Base-by-base conservation (phyloP, 2,329 filamentous ascomycete genomes). In the Salinomyces thailandicus region DNA sequence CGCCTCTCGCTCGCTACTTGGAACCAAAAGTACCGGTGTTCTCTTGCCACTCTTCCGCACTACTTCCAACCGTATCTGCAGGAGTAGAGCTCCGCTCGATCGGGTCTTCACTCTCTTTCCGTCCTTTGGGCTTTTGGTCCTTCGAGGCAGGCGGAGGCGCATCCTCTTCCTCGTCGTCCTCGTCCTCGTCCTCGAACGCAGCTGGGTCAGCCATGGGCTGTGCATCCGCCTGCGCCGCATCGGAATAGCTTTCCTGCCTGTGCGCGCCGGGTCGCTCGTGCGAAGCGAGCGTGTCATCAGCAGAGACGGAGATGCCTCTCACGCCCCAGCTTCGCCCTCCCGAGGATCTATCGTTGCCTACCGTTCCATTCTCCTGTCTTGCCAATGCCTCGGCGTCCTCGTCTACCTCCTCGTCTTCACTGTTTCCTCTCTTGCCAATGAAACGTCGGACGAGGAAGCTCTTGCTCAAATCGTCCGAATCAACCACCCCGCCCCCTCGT, bases 361-460 rank as follows among this genome's bases (percentile, higher is more conserved):
- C 41, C 13, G 46, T 51, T 7, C 57, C 56, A 28, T 46, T 52
- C 33, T 59, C 58, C 40, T 55, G 49, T 18, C 48, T 39, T n/a
- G 46, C 65, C 16, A 74, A 55, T 15, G 66, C 68, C 2, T 68
- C 70, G 1, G 62, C 63, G 50, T 80, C 76, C 39, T 79, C 76
- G 13, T 75, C 67, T 35, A 64, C 69, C 2, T 69, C 68, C n/a
- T 66, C 62, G n/a, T 63, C 56, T 36, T 64, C 49, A 18, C 45
- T 41, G 17, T 58, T 62, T 46, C 62, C 46, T 16, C 45, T 48
- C 20, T 63, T 72, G 37, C 81, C 84, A 42, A 93, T 79, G 46
- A 94, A 77, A 34, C 79, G 75, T 46, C 75, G 75, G 7, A 95
- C 74, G 18, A 96, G 68, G 79, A 86, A 95, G 45, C 86, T 84